Percentiles rank a stretch among this genome's conserved stretches.
Evolutionary conservation across 2,329 filamentous ascomycete genomes (phyloP).

Genomic region (Nectriaceae sp.): DNA sequence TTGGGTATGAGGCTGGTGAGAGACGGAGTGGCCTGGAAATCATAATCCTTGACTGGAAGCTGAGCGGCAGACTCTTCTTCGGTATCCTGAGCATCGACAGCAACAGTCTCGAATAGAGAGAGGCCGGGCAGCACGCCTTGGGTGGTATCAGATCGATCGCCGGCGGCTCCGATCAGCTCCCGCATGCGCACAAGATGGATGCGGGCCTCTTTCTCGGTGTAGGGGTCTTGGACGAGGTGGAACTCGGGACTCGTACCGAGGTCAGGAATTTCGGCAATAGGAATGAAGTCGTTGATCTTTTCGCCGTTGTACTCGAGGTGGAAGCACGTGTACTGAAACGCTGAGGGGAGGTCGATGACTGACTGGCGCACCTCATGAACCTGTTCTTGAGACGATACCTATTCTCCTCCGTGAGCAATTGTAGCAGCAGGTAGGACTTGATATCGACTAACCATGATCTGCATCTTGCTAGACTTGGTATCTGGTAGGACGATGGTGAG

Average conservation of each 20-base stretch:
- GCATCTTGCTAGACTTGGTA: slow-evolving; percentile 69
- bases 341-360: slow-evolving; percentile 88
- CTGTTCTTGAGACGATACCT: slow-evolving; percentile 93
- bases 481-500: slow-evolving; percentile 82
- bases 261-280: slow-evolving; percentile 84
- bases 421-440: background rate
- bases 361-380: slow-evolving; percentile 97
- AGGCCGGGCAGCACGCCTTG: slow-evolving; percentile 83
- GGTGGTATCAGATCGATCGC: slow-evolving; percentile 82
- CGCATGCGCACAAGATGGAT: slow-evolving; percentile 90
- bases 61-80: slow-evolving; percentile 34
- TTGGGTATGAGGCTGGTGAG: slow-evolving; percentile 73
- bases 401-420: slow-evolving; percentile 20
- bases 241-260: slow-evolving; percentile 78
- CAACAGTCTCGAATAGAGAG: slow-evolving; percentile 83
- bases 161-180: slow-evolving; percentile 90
- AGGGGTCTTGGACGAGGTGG: slow-evolving; percentile 86
- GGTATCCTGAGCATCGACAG: slow-evolving; percentile 47
- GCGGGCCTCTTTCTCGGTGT: slow-evolving; percentile 96
- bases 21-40: slow-evolving; percentile 70
- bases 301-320: slow-evolving; percentile 89
- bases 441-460: slow-evolving; percentile 71
- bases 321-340: slow-evolving; percentile 98
- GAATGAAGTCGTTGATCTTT: slow-evolving; percentile 92
- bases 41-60: slow-evolving; percentile 64